phyloP scores from a whole-genome alignment of 2,329 filamentous ascomycete species.

The Tolypocladium paradoxum region DNA sequence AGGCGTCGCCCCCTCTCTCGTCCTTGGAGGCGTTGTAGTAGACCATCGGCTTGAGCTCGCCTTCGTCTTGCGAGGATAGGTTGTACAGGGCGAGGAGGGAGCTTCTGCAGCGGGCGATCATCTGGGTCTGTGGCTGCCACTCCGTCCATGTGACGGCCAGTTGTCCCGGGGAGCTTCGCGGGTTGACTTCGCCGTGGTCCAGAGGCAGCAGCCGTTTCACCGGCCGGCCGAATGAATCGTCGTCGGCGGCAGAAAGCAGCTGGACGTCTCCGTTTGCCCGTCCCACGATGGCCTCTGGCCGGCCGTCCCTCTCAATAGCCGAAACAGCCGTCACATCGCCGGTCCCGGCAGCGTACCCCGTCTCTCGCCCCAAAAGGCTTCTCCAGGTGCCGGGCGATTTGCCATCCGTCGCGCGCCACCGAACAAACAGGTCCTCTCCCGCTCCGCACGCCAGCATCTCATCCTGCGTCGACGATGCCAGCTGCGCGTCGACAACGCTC shows the following conservation, averaged over 20 bases:
- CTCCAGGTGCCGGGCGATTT: constrained; percentile 22
- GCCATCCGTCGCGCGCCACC: constrained; percentile 21
- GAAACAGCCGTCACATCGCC: constrained; percentile 40
- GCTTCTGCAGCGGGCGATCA: constrained; percentile 20
- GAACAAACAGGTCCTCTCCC: constrained; percentile 38
- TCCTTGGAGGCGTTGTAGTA: constrained; percentile 15
- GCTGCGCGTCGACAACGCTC: constrained; percentile 34
- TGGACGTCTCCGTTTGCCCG: constrained; percentile 39
- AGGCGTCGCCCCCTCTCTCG: constrained; percentile 9
- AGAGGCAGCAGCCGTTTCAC: constrained; percentile 11
- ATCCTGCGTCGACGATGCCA: constrained; percentile 21
- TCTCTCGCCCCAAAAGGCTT: constrained; percentile 23
- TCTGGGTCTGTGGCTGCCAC: constrained; percentile 17
- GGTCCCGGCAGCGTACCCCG: constrained; percentile 30
- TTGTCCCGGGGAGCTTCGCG: constrained; percentile 9
- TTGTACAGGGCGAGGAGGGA: constrained; percentile 19
- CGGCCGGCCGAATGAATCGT: constrained; percentile 15
- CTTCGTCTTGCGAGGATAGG: constrained; percentile 7
- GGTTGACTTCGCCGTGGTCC: background rate
- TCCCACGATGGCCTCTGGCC: constrained; percentile 31
- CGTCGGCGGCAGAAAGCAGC: constrained; percentile 27
- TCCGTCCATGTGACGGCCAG: constrained; percentile 22
- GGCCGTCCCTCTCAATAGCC: constrained; percentile 24
- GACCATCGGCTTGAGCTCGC: constrained; percentile 8
- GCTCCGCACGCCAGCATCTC: constrained; percentile 41